Percentiles rank a stretch among this genome's conserved stretches.
These are phyloP conservation scores for Crinitomyces ghanaensis DNA, from an alignment of 805 yeast genomes.

Conservation along the genomic window DNA sequence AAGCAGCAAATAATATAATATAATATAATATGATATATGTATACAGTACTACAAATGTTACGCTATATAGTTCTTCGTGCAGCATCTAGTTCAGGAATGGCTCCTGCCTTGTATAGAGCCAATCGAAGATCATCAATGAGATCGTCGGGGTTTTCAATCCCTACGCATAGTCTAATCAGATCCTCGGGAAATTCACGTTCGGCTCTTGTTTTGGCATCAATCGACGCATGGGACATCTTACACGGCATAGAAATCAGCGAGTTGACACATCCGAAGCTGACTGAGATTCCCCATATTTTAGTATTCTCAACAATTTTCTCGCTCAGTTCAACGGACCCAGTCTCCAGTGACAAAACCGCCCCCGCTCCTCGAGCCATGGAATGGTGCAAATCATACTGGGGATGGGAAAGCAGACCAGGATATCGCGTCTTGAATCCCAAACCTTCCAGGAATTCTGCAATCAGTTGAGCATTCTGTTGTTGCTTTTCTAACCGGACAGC, in stretches of 20 bases:
- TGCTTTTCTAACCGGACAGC: constrained; percentile 81
- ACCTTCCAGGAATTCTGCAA: constrained; percentile 62
- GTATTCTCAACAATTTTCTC: constrained; percentile 68
- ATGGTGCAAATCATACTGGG: constrained; percentile 69
- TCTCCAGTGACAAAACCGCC: constrained; percentile 80
- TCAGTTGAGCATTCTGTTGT: constrained; percentile 63
- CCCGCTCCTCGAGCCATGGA: constrained; percentile 77
- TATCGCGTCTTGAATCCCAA: constrained; percentile 70
- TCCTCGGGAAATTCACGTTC: constrained; percentile 92
- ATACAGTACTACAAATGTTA: too few relatives aligned
- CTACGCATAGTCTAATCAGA: constrained; percentile 78
- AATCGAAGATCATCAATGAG: constrained; percentile 66
- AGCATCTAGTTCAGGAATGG: too few relatives aligned
- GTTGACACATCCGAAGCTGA: constrained; percentile 89
- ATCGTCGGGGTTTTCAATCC: constrained; percentile 77
- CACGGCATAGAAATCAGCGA: constrained; percentile 80
- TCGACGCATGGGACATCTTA: constrained; percentile 94
- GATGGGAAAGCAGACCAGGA: constrained; percentile 75
- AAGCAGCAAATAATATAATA: neutral
- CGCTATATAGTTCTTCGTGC: too few relatives aligned
- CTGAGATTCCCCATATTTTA: constrained; percentile 76
- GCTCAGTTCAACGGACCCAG: constrained; percentile 57
- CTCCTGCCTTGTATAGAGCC: constrained; percentile 37
- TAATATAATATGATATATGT: neutral
- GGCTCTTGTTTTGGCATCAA: constrained; percentile 73